Base-by-base conservation (phyloP, 2,329 filamentous ascomycete species). In the Hypoxylon sp. region DNA sequence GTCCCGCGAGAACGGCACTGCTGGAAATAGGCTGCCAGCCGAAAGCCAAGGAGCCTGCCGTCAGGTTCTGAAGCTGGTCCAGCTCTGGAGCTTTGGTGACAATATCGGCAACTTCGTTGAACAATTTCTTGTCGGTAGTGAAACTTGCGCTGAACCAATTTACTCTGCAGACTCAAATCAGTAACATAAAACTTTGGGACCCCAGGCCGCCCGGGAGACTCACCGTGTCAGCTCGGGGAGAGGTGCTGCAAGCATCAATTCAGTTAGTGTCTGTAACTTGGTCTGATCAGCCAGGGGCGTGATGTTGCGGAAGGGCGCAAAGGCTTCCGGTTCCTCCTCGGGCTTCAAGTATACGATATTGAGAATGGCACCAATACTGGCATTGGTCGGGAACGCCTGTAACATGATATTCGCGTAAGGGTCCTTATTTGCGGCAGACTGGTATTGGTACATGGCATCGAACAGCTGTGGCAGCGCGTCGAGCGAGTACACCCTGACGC, bases 391-490 rank as follows among this genome's bases (percentile, higher is more conserved):
- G 56, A 72, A 72, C 8, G 69, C 70, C 55, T 76, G 72, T 28
- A 76, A 53, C 65, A 74, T 73, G 40, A 74, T 62, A 40, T 75
- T 76, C n/a, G 74, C 75, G 58, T 76, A 74, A 8, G 68, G 71
- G 55, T 77, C 72, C 53, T 75, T 76, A 26, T 72, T 65, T 2
- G 61, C 52, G 22, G 61, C 63, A 5, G 68, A 69, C 54, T 75
- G 73, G 53, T 75, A 75, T 44, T 71, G 53, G 38, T 68, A 61
- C 59, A 73, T 65, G 51, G 71, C 72, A 12, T 71, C 62, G n/a
- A 74, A 68, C 12, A 77, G 40, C 7, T 58, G 69, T 11, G 72
- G 70, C 2, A 74, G 58, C 22, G 70, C 54, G 55, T 76, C 72
- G n/a, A 73, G 65, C 24, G 70, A 50, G 54, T 74, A 75, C 12